Base-by-base conservation (phyloP, 2,329 filamentous ascomycete species). In the Penicillium sp. region DNA sequence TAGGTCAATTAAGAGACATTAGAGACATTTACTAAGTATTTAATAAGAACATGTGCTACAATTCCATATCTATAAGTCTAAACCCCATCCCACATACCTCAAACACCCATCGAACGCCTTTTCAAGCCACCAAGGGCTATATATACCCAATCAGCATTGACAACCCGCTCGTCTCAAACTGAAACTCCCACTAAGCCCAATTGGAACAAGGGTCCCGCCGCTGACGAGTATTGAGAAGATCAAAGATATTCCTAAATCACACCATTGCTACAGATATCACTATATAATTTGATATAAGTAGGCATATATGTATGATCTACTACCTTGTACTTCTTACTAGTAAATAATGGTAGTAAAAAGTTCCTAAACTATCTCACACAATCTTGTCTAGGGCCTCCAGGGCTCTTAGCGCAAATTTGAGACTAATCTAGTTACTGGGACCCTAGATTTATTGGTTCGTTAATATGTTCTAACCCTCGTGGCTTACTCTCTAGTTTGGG, bases 161-260 rank as follows among this genome's bases (percentile, higher is more conserved):
- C 42, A 53, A 38, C 45, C 44, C 38, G 32, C 22, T 35, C 46
- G 62, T 65, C 61, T 63, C 58, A 65, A 49, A 46, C 47, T 64
- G 62, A 66, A 66, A 64, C 62, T 35, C 39, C 39, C 31, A 48
- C 62, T 65, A 64, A 50, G 5, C 61, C 55, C 11, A 18, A 39
- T 60, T 34, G 9, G 52, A 58, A 10, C 6, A 34, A 22, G 14
- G 34, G 39, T 58, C 51, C 60, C 60, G 50, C 53, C 56, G 62
- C 58, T 65, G 62, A 66, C 61, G 61, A 66, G 57, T 53, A 49
- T 34, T 35, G 32, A 22, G 48, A 40, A 26, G 40, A 43, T 43
- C 40, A 22, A 43, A 29, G 40, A 43, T 29, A 43, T 43, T 43
- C 40, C 20, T 9, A 24, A 16, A 22, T 42, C 18, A 43, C 39